A percentile compares a stretch with the other conserved stretches of the same genome.
phyloP scores from a whole-genome alignment of 2,329 filamentous ascomycete species.

The Zalaria obscura region DNA sequence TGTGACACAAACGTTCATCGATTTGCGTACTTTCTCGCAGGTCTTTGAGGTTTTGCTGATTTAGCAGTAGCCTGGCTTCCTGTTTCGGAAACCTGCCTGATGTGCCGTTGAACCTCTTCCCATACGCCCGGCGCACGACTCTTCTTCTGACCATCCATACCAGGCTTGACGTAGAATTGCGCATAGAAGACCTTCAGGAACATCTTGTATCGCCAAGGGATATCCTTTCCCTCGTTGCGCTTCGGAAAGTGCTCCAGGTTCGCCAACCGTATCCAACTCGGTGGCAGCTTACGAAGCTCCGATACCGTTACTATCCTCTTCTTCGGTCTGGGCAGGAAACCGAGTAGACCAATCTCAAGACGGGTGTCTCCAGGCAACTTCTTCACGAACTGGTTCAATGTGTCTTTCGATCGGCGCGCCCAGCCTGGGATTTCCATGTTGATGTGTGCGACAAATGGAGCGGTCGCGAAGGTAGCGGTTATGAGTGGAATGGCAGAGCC shows the following conservation, averaged over 20 bases:
- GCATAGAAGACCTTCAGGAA: background rate
- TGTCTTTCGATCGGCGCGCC: conserved; percentile 46
- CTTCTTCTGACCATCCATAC: background rate
- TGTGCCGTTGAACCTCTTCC: background rate
- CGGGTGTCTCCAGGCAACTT: conserved; percentile 27
- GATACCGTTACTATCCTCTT: conserved; percentile 12
- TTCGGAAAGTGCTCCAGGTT: conserved; percentile 16
- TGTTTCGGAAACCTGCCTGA: no score
- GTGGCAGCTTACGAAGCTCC: conserved; percentile 13
- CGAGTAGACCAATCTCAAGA: conserved; percentile 26
- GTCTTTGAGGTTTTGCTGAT: no score
- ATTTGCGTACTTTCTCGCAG: no score
- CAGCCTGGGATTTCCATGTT: conserved; percentile 53
- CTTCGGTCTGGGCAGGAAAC: conserved; percentile 23
- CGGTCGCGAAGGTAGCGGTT: conserved; percentile 49
- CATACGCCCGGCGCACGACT: background rate
- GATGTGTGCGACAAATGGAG: conserved; percentile 59
- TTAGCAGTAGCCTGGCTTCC: no score
- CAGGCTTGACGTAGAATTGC: background rate
- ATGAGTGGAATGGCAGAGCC: conserved; percentile 51
- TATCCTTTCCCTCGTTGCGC: conserved; percentile 16
- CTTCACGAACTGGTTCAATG: conserved; percentile 39
- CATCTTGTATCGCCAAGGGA: background rate
- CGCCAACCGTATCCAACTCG: conserved; percentile 7
- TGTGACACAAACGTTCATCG: no score